Conservation (phyloP, 306 rosid species). For the Cucurbita maxima region DNA sequence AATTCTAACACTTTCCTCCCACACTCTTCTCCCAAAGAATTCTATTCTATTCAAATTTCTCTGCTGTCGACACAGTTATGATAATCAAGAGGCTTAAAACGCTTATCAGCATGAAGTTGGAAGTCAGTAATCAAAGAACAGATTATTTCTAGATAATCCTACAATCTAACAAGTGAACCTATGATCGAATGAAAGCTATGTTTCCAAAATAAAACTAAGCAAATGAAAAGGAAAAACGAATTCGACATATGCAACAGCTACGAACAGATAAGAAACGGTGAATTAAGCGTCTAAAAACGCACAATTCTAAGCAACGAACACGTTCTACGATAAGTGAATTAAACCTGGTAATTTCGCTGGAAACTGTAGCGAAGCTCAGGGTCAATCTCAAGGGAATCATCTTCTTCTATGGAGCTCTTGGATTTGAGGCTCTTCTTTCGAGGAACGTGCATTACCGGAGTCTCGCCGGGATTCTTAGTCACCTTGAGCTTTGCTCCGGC, state of each 20-base stretch:
- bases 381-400: constrained; percentile 59
- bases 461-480: constrained; percentile 45
- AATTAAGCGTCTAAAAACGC: neutral
- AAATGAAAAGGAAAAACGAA: neutral
- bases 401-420: constrained; percentile 20
- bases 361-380: constrained; percentile 93
- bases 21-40: no score
- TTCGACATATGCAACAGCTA: neutral
- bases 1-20: no score
- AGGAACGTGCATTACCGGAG: constrained; percentile 75
- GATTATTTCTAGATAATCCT: neutral
- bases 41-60: no score
- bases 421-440: constrained; percentile 29
- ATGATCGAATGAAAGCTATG: neutral
- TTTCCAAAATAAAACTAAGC: neutral
- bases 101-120: neutral
- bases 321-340: neutral
- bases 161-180: neutral
- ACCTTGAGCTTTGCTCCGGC: constrained; percentile 59
- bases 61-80: neutral
- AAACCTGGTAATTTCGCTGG: constrained; percentile 85
- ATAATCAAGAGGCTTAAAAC: neutral
- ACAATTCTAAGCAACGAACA: neutral
- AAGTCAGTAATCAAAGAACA: neutral
- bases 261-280: neutral